phyloP scores from a whole-genome alignment of 805 yeast species.

The Sugiyamaella smithiae region DNA sequence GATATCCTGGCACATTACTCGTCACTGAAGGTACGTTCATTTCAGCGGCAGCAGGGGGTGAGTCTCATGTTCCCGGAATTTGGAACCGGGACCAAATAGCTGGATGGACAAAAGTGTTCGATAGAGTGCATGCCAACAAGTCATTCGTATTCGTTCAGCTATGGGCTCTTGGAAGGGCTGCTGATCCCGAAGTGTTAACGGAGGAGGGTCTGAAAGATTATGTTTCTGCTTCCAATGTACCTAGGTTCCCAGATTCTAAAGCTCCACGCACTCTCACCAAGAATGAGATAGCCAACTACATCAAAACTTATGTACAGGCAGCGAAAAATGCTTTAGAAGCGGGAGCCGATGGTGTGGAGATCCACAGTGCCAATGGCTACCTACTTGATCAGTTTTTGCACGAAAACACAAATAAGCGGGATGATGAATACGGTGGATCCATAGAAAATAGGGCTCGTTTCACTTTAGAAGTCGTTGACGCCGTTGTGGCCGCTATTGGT shows the following conservation, averaged over 20 bases:
- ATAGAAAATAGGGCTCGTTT: constrained; percentile 57
- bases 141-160: constrained; percentile 41
- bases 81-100: constrained; percentile 82
- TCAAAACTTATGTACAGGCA: constrained; percentile 42
- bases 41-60: constrained; percentile 41
- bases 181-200: constrained; percentile 28
- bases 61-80: constrained; percentile 35
- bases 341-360: constrained; percentile 62
- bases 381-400: constrained; percentile 50
- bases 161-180: constrained; percentile 43
- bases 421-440: constrained; percentile 63
- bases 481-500: constrained; percentile 37
- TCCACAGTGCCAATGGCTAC: constrained; percentile 67
- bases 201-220: constrained; percentile 2
- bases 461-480: constrained; percentile 47
- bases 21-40: constrained; percentile 59
- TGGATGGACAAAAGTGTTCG: constrained; percentile 61
- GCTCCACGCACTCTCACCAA: constrained; percentile 30
- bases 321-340: constrained; percentile 52
- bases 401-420: constrained; percentile 47
- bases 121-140: constrained; percentile 42
- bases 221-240: constrained; percentile 17
- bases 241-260: constrained; percentile 4
- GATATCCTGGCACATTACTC: constrained; percentile 54
- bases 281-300: constrained; percentile 41